A percentile compares a stretch with the other conserved stretches of the same genome.
Evolutionary conservation across 345 rosid species (phyloP).

Genomic region (Pugionium dolabratum): DNA sequence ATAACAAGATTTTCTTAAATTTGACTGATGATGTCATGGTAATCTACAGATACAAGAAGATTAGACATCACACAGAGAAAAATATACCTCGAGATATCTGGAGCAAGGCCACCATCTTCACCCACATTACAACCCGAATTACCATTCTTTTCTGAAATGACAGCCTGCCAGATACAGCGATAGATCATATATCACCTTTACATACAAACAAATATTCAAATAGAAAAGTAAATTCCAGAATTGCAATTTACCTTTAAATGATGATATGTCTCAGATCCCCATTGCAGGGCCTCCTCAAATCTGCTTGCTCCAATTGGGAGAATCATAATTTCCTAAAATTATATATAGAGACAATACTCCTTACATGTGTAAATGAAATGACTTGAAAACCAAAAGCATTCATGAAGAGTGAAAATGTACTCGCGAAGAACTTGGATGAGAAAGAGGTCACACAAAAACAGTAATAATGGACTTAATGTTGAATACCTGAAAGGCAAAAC

Average conservation of each 20-base stretch:
- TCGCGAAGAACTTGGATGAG: conserved; percentile 7
- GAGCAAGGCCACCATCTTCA: conserved; percentile 96
- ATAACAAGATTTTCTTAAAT: conserved; percentile 8
- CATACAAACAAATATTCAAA: conserved; percentile 6
- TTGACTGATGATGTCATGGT: conserved; percentile 1
- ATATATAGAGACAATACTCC: conserved; percentile 24
- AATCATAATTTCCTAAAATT: conserved; percentile 79
- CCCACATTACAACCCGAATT: conserved; percentile 78
- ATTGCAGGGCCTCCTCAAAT: conserved; percentile 92
- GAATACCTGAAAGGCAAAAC: conserved; percentile 75
- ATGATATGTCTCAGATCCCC: conserved; percentile 96
- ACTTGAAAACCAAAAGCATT: conserved; percentile 3
- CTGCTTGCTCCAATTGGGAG: conserved; percentile 86
- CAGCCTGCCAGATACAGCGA: conserved; percentile 66
- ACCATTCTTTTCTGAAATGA: conserved; percentile 80
- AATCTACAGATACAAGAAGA: conserved; percentile 17
- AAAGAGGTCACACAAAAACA: conserved; percentile 7
- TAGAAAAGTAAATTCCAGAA: conserved; percentile 22
- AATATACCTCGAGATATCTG: conserved; percentile 78
- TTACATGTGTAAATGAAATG: neutral
- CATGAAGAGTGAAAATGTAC: conserved; percentile 1
- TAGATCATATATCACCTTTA: conserved; percentile 31
- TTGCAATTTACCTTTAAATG: conserved; percentile 79
- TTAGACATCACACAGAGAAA: conserved; percentile 28
- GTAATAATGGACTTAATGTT: neutral